Percentiles rank a stretch among this genome's conserved stretches.
Evolutionary conservation across 768 basidiomycete genomes (phyloP).

Genomic region (Asterophora lycoperdoides): DNA sequence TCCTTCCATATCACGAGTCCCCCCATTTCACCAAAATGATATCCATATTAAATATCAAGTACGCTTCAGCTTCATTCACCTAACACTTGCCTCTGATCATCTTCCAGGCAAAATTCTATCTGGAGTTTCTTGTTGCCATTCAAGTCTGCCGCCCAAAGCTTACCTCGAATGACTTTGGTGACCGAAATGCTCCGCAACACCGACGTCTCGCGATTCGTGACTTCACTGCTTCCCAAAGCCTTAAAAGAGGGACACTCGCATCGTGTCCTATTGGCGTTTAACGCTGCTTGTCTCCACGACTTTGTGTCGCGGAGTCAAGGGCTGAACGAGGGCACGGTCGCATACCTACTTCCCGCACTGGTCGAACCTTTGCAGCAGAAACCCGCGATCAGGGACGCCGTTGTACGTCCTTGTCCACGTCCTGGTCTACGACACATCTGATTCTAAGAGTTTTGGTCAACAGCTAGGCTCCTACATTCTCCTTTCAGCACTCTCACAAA

Average conservation of each 20-base stretch:
- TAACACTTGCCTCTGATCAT: neutral
- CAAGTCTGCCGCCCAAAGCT: conserved; percentile 69
- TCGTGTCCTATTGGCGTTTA: conserved; percentile 76
- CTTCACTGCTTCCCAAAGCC: conserved; percentile 57
- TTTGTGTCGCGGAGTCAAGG: conserved; percentile 59
- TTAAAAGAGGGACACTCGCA: conserved; percentile 51
- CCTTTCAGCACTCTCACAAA: conserved; percentile 64
- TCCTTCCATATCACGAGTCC: conserved; percentile 93
- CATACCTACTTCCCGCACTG: conserved; percentile 60
- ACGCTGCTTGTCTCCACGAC: conserved; percentile 73
- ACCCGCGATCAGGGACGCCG: conserved; percentile 44
- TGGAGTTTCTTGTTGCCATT: conserved; percentile 72
- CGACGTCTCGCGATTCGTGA: conserved; percentile 70
- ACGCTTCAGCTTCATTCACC: conserved; percentile 19
- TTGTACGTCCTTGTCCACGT: conserved; percentile 37
- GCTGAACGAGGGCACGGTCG: conserved; percentile 63
- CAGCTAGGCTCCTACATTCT: conserved; percentile 76
- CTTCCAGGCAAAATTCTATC: conserved; percentile 48
- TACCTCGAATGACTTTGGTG: conserved; percentile 71
- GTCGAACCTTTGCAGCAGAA: conserved; percentile 50
- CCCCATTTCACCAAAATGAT: conserved; percentile 93
- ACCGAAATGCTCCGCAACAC: conserved; percentile 70
- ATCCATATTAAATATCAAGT: conserved; percentile 78
- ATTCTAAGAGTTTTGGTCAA: neutral
- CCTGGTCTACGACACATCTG: neutral